Percentiles rank a stretch among this genome's conserved stretches.
Evolutionary conservation across 2,329 filamentous ascomycete species (phyloP).

Genomic region (Sporothrix protearum): DNA sequence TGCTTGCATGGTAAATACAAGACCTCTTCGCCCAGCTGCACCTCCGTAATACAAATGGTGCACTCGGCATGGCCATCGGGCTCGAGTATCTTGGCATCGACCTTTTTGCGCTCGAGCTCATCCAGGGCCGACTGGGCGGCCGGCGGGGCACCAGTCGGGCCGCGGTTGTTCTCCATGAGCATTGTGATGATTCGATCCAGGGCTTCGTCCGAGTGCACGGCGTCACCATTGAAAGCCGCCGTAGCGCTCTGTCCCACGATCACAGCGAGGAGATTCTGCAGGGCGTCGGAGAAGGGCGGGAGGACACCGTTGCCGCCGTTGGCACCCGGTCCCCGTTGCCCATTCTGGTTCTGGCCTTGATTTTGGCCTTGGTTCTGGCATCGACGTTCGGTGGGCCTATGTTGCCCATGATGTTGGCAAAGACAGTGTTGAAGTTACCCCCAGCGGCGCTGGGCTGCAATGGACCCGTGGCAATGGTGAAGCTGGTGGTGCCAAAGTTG

Average conservation of each 20-base stretch:
- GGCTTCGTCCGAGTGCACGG: conserved; percentile 85
- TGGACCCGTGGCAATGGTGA: conserved; percentile 47
- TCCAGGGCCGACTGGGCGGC: conserved; percentile 72
- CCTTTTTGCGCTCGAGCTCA: conserved; percentile 65
- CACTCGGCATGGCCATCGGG: conserved; percentile 72
- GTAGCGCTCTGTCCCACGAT: conserved; percentile 51
- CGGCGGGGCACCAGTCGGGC: conserved; percentile 75
- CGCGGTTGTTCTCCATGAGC: conserved; percentile 78
- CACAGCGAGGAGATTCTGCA: conserved; percentile 52
- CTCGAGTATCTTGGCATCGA: conserved; percentile 67
- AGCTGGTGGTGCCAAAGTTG: conserved; percentile 41
- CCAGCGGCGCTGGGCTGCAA: conserved; percentile 28
- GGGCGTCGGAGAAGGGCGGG: conserved; percentile 37
- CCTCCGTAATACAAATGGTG: conserved; percentile 90
- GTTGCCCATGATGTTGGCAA: conserved; percentile 44
- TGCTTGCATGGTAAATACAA: conserved; percentile 81
- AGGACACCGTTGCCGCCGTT: conserved; percentile 26
- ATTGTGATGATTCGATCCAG: conserved; percentile 83
- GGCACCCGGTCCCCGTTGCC: background rate
- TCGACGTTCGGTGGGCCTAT: conserved; percentile 32
- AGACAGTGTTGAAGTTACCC: conserved; percentile 45
- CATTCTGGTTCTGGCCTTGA: background rate
- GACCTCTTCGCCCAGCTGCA: conserved; percentile 69
- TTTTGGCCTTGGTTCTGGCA: conserved; percentile 22
- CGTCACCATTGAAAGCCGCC: conserved; percentile 62